Percentiles rank a stretch among this genome's conserved stretches.
phyloP scores from a whole-genome alignment of 140 eudicot genomes.

The Eryngium alpinum region DNA sequence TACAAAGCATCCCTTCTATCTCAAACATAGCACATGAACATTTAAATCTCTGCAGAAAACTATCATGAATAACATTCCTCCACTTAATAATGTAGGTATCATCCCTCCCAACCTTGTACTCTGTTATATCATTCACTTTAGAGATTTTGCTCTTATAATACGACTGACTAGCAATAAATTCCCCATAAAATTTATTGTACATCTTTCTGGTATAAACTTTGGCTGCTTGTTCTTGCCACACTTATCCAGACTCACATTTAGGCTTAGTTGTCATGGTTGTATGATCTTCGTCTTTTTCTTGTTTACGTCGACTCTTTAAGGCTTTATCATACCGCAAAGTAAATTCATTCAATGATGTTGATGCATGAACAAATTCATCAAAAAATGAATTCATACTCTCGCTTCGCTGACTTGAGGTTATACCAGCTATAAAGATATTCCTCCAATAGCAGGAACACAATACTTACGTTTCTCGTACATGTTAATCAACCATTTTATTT shows the following conservation, averaged over 20 bases:
- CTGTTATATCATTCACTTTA: not conserved
- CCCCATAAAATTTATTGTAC: not conserved
- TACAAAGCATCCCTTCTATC: not conserved
- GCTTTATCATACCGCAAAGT: not conserved
- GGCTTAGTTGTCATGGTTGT: not conserved
- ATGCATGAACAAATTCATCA: not conserved
- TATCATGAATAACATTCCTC: not conserved
- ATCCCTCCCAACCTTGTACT: not conserved
- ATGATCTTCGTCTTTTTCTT: not conserved
- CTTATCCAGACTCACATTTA: not conserved
- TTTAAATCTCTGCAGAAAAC: not conserved
- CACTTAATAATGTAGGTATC: not conserved
- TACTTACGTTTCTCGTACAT: not conserved
- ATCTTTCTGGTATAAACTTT: not conserved
- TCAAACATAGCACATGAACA: not conserved
- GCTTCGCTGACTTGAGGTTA: not conserved
- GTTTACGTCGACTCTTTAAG: not conserved
- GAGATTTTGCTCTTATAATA: not conserved
- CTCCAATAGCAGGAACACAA: not conserved
- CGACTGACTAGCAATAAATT: not conserved
- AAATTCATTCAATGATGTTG: not conserved
- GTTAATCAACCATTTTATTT: not conserved
- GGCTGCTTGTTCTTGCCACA: not conserved
- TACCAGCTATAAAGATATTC: not conserved
- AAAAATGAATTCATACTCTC: not conserved